Base-by-base conservation (phyloP, 257 asterid species). In the Capsicum baccatum region DNA sequence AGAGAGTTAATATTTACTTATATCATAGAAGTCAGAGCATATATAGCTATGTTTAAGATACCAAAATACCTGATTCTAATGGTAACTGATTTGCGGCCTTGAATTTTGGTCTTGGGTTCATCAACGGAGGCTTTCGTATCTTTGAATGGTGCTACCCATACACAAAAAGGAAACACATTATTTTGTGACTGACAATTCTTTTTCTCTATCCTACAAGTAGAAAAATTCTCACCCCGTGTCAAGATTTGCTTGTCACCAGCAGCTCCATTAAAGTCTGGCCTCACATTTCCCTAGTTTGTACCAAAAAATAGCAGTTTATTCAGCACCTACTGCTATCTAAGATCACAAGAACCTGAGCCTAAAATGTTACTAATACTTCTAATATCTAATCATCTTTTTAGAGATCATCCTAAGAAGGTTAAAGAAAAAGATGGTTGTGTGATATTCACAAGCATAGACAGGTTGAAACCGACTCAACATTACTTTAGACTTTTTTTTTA, bases 151-250 rank as follows among this genome's bases (percentile, higher is more conserved):
- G 86, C 90, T 91, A 91, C 84, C 59, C 83, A 83, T 79, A 76
- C 91, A 85, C 14, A 39, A 69, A 80, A 69, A 78, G 81, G 70
- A 57, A 81, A 83, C 59, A 62, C 69, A 19, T 79, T 21, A 82
- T 80, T 26, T 62, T 54, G 6, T 35, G 73, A 78, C 52, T 8
- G 16, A 79, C 42, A 44, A 21, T 62, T 48, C 80, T 52, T 83
- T 33, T 67, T 82, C 78, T 82, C 52, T 33, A 13, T 52, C 47
- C 10, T 60, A 16, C 68, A 54, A 26, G 52, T 60, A 17, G 39
- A 13, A 73, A 57, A 17, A 81, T 69, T 82, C 95, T 85, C 90
- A 94, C 99, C 39, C 85, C 81, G 91, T 84, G 86, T 89, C 84
- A 85, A 83, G 44, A 89, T 89, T 81, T 83, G 90, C 60, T 78